A percentile compares a stretch with the other conserved stretches of the same genome.
phyloP scores from a whole-genome alignment of 148 eudicot genomes.

The Nepenthes gracilis region DNA sequence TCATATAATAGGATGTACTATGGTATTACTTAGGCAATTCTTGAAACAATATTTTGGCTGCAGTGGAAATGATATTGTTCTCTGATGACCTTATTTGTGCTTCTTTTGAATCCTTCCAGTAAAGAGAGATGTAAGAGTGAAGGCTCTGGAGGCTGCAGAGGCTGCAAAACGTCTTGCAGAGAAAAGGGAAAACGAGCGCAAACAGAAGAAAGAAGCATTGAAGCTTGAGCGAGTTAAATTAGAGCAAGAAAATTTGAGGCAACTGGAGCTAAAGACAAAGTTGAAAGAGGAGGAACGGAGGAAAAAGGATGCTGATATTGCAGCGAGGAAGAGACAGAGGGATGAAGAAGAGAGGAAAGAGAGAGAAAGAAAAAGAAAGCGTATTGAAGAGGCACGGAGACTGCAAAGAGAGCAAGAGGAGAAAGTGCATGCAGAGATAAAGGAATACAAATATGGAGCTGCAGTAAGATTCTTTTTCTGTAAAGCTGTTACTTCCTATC shows the following conservation, averaged over 20 bases:
- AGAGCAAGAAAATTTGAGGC: constrained; percentile 61
- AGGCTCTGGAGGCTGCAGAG: constrained; percentile 84
- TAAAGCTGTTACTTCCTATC: neutral
- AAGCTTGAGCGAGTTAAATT: constrained; percentile 61
- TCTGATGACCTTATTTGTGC: neutral
- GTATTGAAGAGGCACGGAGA: constrained; percentile 50
- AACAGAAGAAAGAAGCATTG: constrained; percentile 70
- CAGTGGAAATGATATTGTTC: neutral
- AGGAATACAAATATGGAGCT: constrained; percentile 23
- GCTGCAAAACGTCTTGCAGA: constrained; percentile 74
- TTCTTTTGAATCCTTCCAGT: constrained; percentile 23
- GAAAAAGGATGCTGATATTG: constrained; percentile 62
- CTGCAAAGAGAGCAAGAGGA: constrained; percentile 46
- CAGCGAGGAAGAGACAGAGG: constrained; percentile 69
- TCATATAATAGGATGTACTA: too few relatives aligned
- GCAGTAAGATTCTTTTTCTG: constrained; percentile 20
- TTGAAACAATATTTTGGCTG: neutral
- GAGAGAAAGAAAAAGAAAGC: constrained; percentile 63
- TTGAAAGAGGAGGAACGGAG: constrained; percentile 55
- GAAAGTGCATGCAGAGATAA: constrained; percentile 34
- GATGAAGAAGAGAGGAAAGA: constrained; percentile 81
- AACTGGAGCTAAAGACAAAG: constrained; percentile 51
- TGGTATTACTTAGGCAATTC: neutral
- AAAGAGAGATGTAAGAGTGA: constrained; percentile 81
- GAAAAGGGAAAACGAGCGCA: constrained; percentile 67